phyloP scores from a whole-genome alignment of 305 asterid genomes.

The Vinca major region DNA sequence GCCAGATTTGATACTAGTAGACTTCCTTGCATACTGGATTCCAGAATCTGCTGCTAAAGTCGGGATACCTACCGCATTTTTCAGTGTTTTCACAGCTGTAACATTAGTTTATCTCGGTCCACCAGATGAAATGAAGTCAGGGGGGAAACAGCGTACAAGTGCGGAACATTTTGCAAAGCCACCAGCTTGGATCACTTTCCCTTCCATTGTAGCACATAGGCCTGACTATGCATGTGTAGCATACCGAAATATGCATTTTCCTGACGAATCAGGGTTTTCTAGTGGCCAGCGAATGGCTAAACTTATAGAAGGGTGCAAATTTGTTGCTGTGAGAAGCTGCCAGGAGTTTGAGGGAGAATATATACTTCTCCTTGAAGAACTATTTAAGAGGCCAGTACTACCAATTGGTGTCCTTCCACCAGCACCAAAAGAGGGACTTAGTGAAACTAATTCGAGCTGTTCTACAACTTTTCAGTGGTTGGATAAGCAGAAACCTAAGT shows the following conservation, averaged over 20 bases:
- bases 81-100: conserved; percentile 31
- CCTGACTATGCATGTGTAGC: conserved; percentile 24
- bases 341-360: conserved; percentile 30
- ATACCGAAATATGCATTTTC: conserved; percentile 15
- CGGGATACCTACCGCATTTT: conserved; percentile 19
- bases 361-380: conserved; percentile 19
- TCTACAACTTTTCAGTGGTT: conserved; percentile 22
- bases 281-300: conserved; percentile 22
- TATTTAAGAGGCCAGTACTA: conserved; percentile 25
- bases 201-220: conserved; percentile 25
- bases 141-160: conserved; percentile 16
- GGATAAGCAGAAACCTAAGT: conserved; percentile 23
- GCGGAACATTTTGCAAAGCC: conserved; percentile 21
- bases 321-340: conserved; percentile 28
- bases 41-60: conserved; percentile 24
- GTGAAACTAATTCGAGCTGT: conserved; percentile 12
- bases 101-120: conserved; percentile 30
- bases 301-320: conserved; percentile 21
- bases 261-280: conserved; percentile 26
- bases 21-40: conserved; percentile 25
- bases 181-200: conserved; percentile 30
- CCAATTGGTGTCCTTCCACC: conserved; percentile 34
- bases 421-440: neutral
- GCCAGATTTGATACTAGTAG: conserved; percentile 27
- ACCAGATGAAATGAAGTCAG: conserved; percentile 19